Evolutionary conservation across 1,284 basidiomycete species (phyloP), one percentile per base, ranked within the genome.

Genomic region (Trichosporon inkin): DNA sequence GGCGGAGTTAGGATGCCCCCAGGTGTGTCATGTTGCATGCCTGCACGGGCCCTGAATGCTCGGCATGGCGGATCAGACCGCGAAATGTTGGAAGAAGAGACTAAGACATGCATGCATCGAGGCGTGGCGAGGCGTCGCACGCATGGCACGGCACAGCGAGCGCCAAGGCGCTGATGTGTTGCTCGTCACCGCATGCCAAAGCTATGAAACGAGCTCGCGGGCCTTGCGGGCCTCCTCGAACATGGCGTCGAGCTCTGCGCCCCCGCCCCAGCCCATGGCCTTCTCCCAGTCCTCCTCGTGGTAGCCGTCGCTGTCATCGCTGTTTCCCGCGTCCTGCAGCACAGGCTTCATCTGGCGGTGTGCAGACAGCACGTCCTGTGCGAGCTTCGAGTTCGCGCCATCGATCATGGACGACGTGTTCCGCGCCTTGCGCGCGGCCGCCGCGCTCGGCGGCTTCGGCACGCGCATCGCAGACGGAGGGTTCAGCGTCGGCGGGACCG

Each of bases 271-370:
- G 0, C 62, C 65, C 65, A 71, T 63, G 11, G 44, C 62, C 58
- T 57, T 62, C n/a, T 63, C 67, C 66, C 61, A 68, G 14, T 69
- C 68, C 38, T 67, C 65, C 52, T 71, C 69, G 19, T 41, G 49
- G 2, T 40, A 63, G 10, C 59, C 61, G 24, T 68, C 68, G 16
- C 37, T 49, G 8, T 53, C 67, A 20, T 65, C 62, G 53, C 57
- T 61, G 47, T 56, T 53, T 17, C 22, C 51, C 16, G 28, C 44
- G 14, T 49, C 36, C 22, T 54, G 53, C 22, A 54, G 11, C 16
- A 20, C 54, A 38, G 36, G 63, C 16, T 49, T 49, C 44, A 68
- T 60, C 20, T 58, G 56, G 22, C 53, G 38, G 11, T 60, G 57
- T n/a, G 65, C 65, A 13, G 54, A 28, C 13, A 71, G 52, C 14